Conservation (phyloP, 805 yeast genomes). For the Cyberlindnera subsufficiens region DNA sequence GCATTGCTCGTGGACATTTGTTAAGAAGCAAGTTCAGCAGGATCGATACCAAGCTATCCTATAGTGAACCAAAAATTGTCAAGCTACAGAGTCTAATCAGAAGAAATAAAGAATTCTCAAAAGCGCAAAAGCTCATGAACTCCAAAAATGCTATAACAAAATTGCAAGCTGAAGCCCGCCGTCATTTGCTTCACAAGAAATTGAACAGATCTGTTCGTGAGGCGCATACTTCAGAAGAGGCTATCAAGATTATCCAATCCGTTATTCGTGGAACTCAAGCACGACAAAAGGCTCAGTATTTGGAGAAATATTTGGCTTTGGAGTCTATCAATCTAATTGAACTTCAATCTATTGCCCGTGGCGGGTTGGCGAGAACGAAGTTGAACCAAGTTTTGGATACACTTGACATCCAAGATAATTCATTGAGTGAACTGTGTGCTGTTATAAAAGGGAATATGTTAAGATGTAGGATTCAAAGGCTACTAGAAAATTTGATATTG, state of each 20-base stretch:
- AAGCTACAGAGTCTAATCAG: slow-evolving; percentile 16
- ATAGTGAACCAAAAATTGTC: slow-evolving; percentile 13
- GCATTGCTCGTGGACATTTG: slow-evolving; percentile 35
- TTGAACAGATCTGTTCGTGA: slow-evolving; percentile 15
- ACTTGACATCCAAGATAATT: slow-evolving; percentile 21
- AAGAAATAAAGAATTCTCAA: slow-evolving; percentile 2
- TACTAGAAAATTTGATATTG: slow-evolving; percentile 1
- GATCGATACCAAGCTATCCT: slow-evolving; percentile 10
- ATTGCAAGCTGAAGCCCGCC: slow-evolving; percentile 35
- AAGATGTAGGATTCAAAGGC: slow-evolving; percentile 22
- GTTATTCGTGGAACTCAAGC: slow-evolving; percentile 23
- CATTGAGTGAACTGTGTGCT: slow-evolving; percentile 31
- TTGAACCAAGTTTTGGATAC: slow-evolving; percentile 20
- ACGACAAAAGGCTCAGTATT: slow-evolving; percentile 7
- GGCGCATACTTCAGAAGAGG: slow-evolving; percentile 21
- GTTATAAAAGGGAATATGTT: slow-evolving; percentile 30
- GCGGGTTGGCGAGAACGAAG: slow-evolving; percentile 26
- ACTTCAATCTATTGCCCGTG: slow-evolving; percentile 56
- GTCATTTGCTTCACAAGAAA: slow-evolving; percentile 21
- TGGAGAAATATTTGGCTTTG: neutral
- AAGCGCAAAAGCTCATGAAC: slow-evolving; percentile 1
- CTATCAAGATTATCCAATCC: slow-evolving; percentile 35
- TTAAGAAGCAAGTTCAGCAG: slow-evolving; percentile 22
- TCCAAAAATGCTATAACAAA: slow-evolving; percentile 16
- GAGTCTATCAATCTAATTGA: slow-evolving; percentile 22